phyloP scores from a whole-genome alignment of 441 rosid genomes.

The Pelargonium cotyledonis region DNA sequence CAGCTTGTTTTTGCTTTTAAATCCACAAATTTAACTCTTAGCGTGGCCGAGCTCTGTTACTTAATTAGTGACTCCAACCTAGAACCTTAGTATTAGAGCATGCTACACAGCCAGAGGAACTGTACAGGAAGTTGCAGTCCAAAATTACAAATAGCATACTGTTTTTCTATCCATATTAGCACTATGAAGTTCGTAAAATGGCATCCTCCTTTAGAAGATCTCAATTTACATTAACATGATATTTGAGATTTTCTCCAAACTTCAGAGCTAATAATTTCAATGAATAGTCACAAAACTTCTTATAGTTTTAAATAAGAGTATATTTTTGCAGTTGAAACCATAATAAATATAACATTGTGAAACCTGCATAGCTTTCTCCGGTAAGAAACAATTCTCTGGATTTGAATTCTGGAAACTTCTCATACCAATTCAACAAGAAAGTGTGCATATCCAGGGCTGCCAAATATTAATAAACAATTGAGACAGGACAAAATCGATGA shows the following conservation, averaged over 20 bases:
- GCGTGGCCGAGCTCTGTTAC: too few species aligned
- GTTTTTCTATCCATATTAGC: neutral
- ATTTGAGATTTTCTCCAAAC: neutral
- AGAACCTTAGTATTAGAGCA: too few species aligned
- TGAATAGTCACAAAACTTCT: neutral
- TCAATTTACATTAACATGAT: neutral
- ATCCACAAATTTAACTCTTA: too few species aligned
- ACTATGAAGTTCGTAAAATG: neutral
- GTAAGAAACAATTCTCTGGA: slow-evolving; percentile 61
- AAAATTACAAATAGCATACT: neutral
- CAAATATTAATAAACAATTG: neutral
- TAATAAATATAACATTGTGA: neutral
- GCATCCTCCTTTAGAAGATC: neutral
- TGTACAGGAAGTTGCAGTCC: neutral
- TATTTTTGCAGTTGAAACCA: neutral
- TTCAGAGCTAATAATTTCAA: neutral
- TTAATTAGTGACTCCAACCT: too few species aligned
- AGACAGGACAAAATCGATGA: neutral
- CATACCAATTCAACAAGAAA: slow-evolving; percentile 63
- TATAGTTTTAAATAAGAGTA: neutral
- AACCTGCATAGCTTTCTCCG: slow-evolving; percentile 96
- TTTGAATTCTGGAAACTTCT: slow-evolving; percentile 68
- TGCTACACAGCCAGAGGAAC: too few species aligned
- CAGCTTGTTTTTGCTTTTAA: too few species aligned
- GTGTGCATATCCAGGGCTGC: slow-evolving; percentile 62